Percentiles rank a stretch among this genome's conserved stretches.
Evolutionary conservation across 75 land plant genomes (phyloP).

Genomic region (Azolla pinnata): DNA sequence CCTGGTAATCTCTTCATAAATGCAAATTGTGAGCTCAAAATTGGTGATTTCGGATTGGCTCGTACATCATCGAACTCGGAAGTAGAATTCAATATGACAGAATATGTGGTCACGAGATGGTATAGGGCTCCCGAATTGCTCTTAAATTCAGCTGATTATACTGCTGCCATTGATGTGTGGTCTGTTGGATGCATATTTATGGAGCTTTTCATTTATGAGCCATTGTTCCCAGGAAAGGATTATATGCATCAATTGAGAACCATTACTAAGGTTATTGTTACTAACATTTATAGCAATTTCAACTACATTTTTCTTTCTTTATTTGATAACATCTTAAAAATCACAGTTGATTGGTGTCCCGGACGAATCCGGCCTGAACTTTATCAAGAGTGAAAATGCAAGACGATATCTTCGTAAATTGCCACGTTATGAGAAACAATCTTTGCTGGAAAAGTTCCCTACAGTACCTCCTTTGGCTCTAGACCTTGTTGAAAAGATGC

Average conservation of each 20-base stretch:
- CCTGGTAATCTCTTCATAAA: constrained; percentile 91
- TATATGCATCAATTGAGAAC: constrained; percentile 82
- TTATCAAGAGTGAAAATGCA: constrained; percentile 60
- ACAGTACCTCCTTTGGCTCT: constrained; percentile 56
- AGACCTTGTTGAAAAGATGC: constrained; percentile 80
- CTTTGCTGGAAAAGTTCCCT: constrained; percentile 45
- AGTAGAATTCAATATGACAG: constrained; percentile 86
- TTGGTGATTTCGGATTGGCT: constrained; percentile 94
- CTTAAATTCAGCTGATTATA: constrained; percentile 77
- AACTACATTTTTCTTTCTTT: neutral
- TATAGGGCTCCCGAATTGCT: constrained; percentile 92
- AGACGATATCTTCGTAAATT: constrained; percentile 53
- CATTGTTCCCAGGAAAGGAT: constrained; percentile 85
- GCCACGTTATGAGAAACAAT: constrained; percentile 48
- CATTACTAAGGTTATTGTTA: constrained; percentile 59
- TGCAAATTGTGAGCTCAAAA: constrained; percentile 92
- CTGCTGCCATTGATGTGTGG: constrained; percentile 97
- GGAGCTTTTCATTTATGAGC: constrained; percentile 79
- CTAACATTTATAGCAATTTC: neutral
- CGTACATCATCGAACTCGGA: constrained; percentile 60
- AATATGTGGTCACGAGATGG: constrained; percentile 97
- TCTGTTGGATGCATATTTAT: constrained; percentile 93
- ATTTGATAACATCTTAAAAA: constrained; percentile 3
- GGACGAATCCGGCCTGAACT: constrained; percentile 56
- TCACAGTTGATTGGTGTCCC: constrained; percentile 74